Base-by-base conservation (phyloP, 1,284 basidiomycete genomes). In the Trichosporon coremiiforme region DNA sequence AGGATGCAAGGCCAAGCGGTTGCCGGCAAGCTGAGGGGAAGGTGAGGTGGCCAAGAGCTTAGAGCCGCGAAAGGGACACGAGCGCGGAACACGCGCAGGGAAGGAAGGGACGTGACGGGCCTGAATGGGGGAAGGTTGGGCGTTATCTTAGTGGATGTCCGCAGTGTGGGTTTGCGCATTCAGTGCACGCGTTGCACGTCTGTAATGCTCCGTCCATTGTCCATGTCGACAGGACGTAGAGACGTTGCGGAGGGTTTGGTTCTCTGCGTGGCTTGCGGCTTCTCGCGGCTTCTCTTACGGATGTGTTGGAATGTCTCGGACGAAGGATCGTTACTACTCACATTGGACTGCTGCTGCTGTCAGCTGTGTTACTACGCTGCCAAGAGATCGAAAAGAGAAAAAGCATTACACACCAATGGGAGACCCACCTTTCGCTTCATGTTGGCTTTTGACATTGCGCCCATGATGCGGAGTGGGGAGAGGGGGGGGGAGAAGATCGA, bases 391-490 rank as follows among this genome's bases (percentile, higher is more conserved):
- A 20, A 35, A 13, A 10, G 15, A 20, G 35, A 33, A 33, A 62
- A 62, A 35, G 31, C 7, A 29, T 62, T 62, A 62, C 57, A 62
- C 57, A 62, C 57, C 57, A 62, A 62, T 62, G 57, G 57, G 20
- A 62, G 29, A 62, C 74, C 20, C 60, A 78, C 77, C 73, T 78
- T 78, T 15, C 77, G 73, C 75, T 75, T 77, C 77, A 78, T 78
- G 69, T 73, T 75, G 25, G 71, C 72, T 17, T 73, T 71, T 4
- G 71, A 74, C 29, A 75, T 66, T 13, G 73, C 68, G 17, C 73
- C 72, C 57, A 62, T 62, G 57, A 62, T 62, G 29, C 29, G 57
- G 33, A 22, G 50, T 4, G 17, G 50, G 10, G 25, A 25, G 25
- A 25, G 25, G 9, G 50, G n/a, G 12, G 8, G 50, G 20, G 17